Conservation (phyloP, 2,329 filamentous ascomycete genomes). For the Xylaria sp. region DNA sequence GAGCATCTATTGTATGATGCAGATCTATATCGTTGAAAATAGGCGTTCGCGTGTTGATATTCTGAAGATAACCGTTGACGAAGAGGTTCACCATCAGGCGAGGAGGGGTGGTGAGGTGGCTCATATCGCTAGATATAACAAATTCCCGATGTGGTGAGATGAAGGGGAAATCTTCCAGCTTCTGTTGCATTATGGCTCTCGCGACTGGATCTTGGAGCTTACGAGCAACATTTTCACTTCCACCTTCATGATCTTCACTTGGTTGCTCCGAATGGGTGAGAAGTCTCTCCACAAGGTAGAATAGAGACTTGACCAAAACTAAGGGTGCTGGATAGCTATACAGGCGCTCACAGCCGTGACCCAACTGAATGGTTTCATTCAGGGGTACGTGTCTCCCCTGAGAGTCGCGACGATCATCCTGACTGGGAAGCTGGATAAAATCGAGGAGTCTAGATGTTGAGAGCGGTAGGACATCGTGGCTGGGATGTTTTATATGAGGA, state of each 20-base stretch:
- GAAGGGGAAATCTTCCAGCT: constrained; percentile 34
- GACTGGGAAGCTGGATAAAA: constrained; percentile 10
- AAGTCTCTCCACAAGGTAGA: constrained; percentile 17
- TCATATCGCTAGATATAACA: constrained; percentile 20
- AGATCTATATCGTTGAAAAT: constrained; percentile 38
- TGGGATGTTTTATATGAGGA: constrained; percentile 3
- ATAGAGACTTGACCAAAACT: constrained; percentile 35
- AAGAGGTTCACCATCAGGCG: constrained; percentile 35
- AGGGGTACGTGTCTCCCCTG: not conserved
- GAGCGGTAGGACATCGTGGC: constrained; percentile 17
- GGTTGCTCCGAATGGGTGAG: constrained; percentile 10
- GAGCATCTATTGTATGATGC: constrained; percentile 29
- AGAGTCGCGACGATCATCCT: not conserved
- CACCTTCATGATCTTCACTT: not conserved
- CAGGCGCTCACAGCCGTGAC: constrained; percentile 36
- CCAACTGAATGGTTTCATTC: constrained; percentile 29
- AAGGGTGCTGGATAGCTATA: constrained; percentile 39
- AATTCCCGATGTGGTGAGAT: constrained; percentile 23
- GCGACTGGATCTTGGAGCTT: constrained; percentile 17
- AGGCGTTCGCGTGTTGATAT: constrained; percentile 36
- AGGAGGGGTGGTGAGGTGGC: constrained; percentile 32
- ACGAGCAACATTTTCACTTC: not conserved
- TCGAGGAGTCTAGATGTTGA: constrained; percentile 13
- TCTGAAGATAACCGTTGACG: constrained; percentile 36
- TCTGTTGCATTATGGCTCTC: constrained; percentile 26